These are phyloP conservation scores for Geranium brycei DNA, from an alignment of 345 rosid genomes.

Conservation along the genomic window DNA sequence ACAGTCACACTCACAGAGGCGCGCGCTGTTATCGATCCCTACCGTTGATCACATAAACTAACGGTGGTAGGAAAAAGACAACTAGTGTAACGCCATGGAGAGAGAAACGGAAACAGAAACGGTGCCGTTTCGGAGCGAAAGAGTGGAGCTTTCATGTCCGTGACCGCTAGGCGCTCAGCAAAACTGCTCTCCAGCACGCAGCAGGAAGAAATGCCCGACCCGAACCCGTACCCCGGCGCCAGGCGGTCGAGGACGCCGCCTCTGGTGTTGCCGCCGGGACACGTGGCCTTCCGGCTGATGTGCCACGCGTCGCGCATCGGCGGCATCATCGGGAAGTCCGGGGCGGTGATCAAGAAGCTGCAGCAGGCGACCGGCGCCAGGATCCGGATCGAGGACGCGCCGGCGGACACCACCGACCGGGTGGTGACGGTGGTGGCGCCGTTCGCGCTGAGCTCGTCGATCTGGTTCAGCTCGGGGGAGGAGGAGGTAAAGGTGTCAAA, in stretches of 20 bases:
- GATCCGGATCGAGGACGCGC: constrained; percentile 74
- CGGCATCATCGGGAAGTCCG: constrained; percentile 80
- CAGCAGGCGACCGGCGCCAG: constrained; percentile 61
- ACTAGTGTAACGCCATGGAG: neutral
- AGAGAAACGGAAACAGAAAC: neutral
- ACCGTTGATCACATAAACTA: too few species aligned
- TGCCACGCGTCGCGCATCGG: constrained; percentile 64
- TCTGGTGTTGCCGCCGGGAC: constrained; percentile 34
- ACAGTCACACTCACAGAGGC: too few species aligned
- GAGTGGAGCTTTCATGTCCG: too few species aligned
- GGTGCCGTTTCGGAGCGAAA: neutral
- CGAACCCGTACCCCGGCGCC: constrained; percentile 25
- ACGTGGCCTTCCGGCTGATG: constrained; percentile 57
- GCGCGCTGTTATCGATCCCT: too few species aligned
- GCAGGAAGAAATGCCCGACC: constrained; percentile 17
- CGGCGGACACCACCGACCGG: constrained; percentile 47
- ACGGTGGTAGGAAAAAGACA: too few species aligned
- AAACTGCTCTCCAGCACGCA: too few species aligned
- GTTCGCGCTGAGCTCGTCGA: constrained; percentile 13
- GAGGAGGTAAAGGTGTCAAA: constrained; percentile 46
- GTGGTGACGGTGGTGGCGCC: constrained; percentile 47
- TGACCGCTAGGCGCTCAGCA: too few species aligned
- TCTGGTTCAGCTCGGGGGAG: constrained; percentile 9
- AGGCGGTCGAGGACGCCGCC: constrained; percentile 46
- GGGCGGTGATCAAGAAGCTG: constrained; percentile 63